These are phyloP conservation scores for Colletotrichum trifolii DNA, from an alignment of 2,329 filamentous ascomycete species.

Conservation along the genomic window DNA sequence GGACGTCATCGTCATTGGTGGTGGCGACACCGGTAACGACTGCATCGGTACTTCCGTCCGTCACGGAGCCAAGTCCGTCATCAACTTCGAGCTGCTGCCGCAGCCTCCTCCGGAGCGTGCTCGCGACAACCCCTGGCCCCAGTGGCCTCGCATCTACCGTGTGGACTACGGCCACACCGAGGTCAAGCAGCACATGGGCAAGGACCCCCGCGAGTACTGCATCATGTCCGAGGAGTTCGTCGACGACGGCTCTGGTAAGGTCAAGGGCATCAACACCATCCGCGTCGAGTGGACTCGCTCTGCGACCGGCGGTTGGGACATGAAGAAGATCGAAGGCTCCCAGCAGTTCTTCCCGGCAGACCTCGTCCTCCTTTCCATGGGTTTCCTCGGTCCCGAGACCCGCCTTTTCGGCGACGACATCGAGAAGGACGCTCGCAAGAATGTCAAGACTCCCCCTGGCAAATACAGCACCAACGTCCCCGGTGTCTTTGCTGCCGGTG, in stretches of 20 bases:
- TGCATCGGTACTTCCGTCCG: slow-evolving; percentile 97
- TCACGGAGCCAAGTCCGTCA: slow-evolving; percentile 93
- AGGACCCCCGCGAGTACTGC: slow-evolving; percentile 96
- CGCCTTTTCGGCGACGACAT: slow-evolving; percentile 87
- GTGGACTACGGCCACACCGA: slow-evolving; percentile 98
- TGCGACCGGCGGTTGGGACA: slow-evolving; percentile 91
- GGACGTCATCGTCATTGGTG: slow-evolving; percentile 95
- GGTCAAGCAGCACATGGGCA: slow-evolving; percentile 95
- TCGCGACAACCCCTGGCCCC: slow-evolving; percentile 96
- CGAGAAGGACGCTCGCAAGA: slow-evolving; percentile 92
- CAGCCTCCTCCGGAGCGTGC: slow-evolving; percentile 92
- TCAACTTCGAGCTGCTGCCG: slow-evolving; percentile 95
- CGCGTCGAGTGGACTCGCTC: slow-evolving; percentile 97
- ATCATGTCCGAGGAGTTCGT: slow-evolving; percentile 99
- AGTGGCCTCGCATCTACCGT: slow-evolving; percentile 97
- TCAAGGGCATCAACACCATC: slow-evolving; percentile 95
- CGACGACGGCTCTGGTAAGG: slow-evolving; percentile 85
- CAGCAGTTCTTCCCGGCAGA: slow-evolving; percentile 98
- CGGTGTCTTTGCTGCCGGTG: slow-evolving; percentile 92
- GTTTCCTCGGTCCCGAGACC: slow-evolving; percentile 93
- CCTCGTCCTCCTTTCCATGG: slow-evolving; percentile 94
- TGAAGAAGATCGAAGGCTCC: slow-evolving; percentile 95
- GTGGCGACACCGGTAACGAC: slow-evolving; percentile 97
- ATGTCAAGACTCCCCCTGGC: slow-evolving; percentile 91
- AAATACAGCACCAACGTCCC: slow-evolving; percentile 89